Evolutionary conservation across 257 asterid species (phyloP).

Genomic region (Solanum appendiculatum): DNA sequence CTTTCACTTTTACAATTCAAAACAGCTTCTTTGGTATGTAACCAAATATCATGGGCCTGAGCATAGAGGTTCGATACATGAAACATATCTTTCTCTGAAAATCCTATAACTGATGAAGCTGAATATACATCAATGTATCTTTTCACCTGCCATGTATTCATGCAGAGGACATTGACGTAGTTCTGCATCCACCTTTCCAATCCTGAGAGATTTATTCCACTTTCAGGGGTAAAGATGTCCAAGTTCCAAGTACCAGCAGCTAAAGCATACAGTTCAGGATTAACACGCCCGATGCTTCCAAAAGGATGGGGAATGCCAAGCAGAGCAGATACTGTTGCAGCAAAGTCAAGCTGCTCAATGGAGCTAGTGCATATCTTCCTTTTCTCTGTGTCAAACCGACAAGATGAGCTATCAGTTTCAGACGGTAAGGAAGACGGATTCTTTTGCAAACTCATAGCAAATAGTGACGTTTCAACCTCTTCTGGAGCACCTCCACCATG

Average conservation of each 20-base stretch:
- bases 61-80: conserved; percentile 59
- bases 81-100: conserved; percentile 73
- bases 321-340: neutral
- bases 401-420: neutral
- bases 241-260: conserved; percentile 57
- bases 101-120: conserved; percentile 83
- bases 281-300: neutral
- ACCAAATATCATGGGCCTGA: conserved; percentile 67
- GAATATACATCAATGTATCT: conserved; percentile 91
- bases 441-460: neutral
- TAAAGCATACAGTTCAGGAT: neutral
- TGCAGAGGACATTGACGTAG: conserved; percentile 76
- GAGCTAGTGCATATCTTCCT: neutral
- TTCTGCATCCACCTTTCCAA: conserved; percentile 56
- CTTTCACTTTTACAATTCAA: conserved; percentile 20
- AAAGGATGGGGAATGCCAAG: neutral
- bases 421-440: neutral
- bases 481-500: neutral
- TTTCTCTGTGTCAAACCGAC: neutral
- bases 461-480: neutral
- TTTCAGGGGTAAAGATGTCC: conserved; percentile 13
- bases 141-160: conserved; percentile 99
- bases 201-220: conserved; percentile 24
- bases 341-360: neutral
- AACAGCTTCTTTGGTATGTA: conserved; percentile 34